A percentile compares a stretch with the other conserved stretches of the same genome.
These are phyloP conservation scores for Fusarium hainanense DNA, from an alignment of 2,329 filamentous ascomycete genomes.

Conservation along the genomic window DNA sequence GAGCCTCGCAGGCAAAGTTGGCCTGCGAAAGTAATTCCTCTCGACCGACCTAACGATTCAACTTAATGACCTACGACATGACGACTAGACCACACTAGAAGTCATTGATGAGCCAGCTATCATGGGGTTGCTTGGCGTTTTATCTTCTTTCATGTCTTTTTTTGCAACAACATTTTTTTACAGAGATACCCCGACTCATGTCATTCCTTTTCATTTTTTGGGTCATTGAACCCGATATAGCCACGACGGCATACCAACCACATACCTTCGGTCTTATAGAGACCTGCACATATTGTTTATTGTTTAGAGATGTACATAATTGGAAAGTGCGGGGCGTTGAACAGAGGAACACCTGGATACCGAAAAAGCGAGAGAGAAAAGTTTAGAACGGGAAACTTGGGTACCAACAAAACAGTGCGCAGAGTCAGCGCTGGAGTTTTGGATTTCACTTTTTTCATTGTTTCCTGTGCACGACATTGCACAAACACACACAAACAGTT, in stretches of 20 bases:
- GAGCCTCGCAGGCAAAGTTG: constrained; percentile 60
- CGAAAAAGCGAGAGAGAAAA: constrained; percentile 41
- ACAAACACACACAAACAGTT: constrained; percentile 30
- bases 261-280: constrained; percentile 21
- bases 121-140: constrained; percentile 37
- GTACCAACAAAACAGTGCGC: constrained; percentile 24
- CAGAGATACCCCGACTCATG: constrained; percentile 47
- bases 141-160: constrained; percentile 32
- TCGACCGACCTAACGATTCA: constrained; percentile 25
- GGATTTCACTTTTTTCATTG: constrained; percentile 16
- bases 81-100: constrained; percentile 39
- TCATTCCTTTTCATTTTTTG: constrained; percentile 42
- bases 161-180: constrained; percentile 18
- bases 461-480: constrained; percentile 23
- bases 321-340: constrained; percentile 37
- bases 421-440: constrained; percentile 38
- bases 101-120: constrained; percentile 32
- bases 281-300: constrained; percentile 40
- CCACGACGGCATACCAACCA: constrained; percentile 39
- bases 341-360: constrained; percentile 31
- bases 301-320: constrained; percentile 45
- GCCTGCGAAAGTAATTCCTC: constrained; percentile 45
- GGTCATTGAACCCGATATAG: constrained; percentile 27
- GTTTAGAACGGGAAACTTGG: constrained; percentile 40
- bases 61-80: constrained; percentile 42